phyloP scores from a whole-genome alignment of 106 monocot species.

The Acorus gramineus region DNA sequence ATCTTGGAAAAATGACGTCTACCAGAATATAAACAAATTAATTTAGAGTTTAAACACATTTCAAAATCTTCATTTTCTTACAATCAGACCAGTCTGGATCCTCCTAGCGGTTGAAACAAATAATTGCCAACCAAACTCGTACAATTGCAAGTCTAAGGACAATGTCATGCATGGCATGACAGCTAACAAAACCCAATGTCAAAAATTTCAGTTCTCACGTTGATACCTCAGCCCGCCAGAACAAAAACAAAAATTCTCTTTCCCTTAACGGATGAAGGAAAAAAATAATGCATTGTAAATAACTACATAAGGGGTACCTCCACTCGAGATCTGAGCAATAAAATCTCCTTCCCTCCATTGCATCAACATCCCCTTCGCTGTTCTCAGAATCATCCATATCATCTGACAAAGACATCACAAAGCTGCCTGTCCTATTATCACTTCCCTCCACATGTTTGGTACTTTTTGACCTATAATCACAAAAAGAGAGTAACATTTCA shows the following conservation, averaged over 20 bases:
- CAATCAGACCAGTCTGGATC: too few species aligned
- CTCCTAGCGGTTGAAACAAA: neutral
- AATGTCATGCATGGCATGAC: too few species aligned
- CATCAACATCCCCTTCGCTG: neutral
- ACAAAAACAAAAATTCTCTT: too few species aligned
- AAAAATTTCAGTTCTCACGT: too few species aligned
- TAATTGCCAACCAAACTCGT: neutral
- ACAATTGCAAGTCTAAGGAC: neutral
- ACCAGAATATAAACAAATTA: too few species aligned
- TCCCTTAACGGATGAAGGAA: too few species aligned
- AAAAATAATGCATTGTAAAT: too few species aligned
- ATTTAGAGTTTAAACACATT: too few species aligned
- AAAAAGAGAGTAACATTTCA: neutral
- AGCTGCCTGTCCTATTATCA: slow-evolving; percentile 3
- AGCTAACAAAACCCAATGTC: too few species aligned
- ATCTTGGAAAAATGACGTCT: too few species aligned
- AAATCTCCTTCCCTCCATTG: slow-evolving; percentile 29
- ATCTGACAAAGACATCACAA: slow-evolving; percentile 28
- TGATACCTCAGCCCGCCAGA: too few species aligned
- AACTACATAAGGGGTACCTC: slow-evolving; percentile 12
- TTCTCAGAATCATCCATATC: slow-evolving; percentile 11
- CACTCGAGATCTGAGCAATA: slow-evolving; percentile 27
- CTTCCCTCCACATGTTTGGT: neutral
- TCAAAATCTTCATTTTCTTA: too few species aligned
- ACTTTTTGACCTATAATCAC: neutral